Conservation (phyloP, 116 monocot genomes). For the Zostera marina region DNA sequence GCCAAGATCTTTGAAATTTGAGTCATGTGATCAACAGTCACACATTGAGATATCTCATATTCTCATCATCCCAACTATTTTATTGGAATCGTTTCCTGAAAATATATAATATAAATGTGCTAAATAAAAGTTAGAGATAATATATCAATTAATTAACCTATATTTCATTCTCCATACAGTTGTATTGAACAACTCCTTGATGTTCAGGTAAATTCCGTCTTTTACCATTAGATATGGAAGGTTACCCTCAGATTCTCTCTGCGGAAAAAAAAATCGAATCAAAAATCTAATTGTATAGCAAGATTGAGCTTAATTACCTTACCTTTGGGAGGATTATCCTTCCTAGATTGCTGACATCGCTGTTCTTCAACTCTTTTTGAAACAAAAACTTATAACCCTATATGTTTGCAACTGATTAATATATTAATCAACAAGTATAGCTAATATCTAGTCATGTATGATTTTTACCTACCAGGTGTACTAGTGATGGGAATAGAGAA, state of each 20-base stretch:
- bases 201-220: conserved; percentile 15
- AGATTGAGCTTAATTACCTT: neutral
- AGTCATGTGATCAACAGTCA: too few relatives aligned
- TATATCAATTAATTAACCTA: conserved; percentile 5
- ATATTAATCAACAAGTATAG: neutral
- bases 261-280: too few relatives aligned
- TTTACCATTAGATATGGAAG: conserved; percentile 21
- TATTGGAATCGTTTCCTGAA: too few relatives aligned
- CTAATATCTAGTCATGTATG: neutral
- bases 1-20: too few relatives aligned
- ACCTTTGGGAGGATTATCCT: conserved; percentile 29
- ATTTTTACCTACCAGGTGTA: neutral
- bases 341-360: conserved; percentile 17
- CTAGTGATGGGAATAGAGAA: conserved; percentile 4
- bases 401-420: neutral
- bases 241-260: conserved; percentile 18
- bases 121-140: too few relatives aligned
- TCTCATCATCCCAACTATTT: too few relatives aligned
- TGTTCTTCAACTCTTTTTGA: conserved; percentile 21
- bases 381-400: conserved; percentile 14
- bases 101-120: too few relatives aligned
- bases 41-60: too few relatives aligned
- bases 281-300: too few relatives aligned
- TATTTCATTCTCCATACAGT: conserved; percentile 18
- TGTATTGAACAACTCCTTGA: conserved; percentile 14